Evolutionary conservation across 2,329 filamentous ascomycete species (phyloP).

Genomic region (Apiospora rasikravindrae): DNA sequence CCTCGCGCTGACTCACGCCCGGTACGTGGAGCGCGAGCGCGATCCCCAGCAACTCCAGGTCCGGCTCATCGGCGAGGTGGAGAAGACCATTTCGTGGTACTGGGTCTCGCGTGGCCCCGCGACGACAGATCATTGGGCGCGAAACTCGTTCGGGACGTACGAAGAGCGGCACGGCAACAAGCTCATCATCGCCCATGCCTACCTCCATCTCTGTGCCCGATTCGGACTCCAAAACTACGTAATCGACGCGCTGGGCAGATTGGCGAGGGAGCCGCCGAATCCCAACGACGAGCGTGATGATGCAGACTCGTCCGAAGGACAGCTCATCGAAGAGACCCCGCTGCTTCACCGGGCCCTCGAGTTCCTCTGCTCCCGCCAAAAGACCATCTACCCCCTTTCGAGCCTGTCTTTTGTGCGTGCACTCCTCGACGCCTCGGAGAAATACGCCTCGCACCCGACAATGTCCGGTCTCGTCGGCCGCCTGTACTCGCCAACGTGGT

Average conservation of each 20-base stretch:
- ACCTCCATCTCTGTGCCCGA: slow-evolving; percentile 39
- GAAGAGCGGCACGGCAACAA: slow-evolving; percentile 37
- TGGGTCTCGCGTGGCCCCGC: slow-evolving; percentile 35
- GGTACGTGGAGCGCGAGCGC: slow-evolving; percentile 29
- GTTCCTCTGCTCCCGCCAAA: slow-evolving; percentile 41
- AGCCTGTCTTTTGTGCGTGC: slow-evolving; percentile 34
- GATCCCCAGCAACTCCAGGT: slow-evolving; percentile 28
- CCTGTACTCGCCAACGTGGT: slow-evolving; percentile 25
- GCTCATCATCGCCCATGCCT: slow-evolving; percentile 36
- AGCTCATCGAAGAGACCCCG: slow-evolving; percentile 31
- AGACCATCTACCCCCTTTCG: slow-evolving; percentile 42
- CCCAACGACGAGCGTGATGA: neutral
- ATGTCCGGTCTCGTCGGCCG: slow-evolving; percentile 29
- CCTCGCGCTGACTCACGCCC: slow-evolving; percentile 43
- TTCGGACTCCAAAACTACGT: slow-evolving; percentile 41
- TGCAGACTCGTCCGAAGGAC: neutral
- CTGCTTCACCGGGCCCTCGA: slow-evolving; percentile 41
- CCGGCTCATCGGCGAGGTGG: slow-evolving; percentile 35
- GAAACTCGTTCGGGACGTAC: slow-evolving; percentile 38
- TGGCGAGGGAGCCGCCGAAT: neutral
- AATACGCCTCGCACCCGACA: slow-evolving; percentile 24
- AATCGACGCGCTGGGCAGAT: slow-evolving; percentile 27
- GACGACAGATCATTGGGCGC: slow-evolving; percentile 40
- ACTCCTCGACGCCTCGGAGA: slow-evolving; percentile 30
- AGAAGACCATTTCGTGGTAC: slow-evolving; percentile 38